Evolutionary conservation across 345 rosid species (phyloP), one percentile per base, ranked within the genome.

Genomic region (Rhizophora apiculata): DNA sequence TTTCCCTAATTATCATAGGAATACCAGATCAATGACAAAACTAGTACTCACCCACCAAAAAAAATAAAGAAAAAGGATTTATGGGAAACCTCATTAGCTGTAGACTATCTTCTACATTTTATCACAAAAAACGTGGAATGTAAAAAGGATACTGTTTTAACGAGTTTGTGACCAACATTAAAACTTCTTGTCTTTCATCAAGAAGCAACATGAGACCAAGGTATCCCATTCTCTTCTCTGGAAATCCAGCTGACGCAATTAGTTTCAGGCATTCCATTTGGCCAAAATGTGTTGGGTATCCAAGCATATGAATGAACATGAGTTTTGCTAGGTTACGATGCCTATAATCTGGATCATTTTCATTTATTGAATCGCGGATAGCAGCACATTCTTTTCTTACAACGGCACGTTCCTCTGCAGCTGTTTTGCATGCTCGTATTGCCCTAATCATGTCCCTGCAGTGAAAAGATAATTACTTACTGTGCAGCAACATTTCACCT

Each of bases 251-350:
- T 64, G 99, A 89, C 5, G 98, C 99, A 76, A 96, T 96, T 49
- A 89, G 89, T 72, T 96, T 92, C 74, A 92, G 84, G 83, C 97
- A 92, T 81, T 96, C 99, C 99, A 96, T 96, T 80, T 96, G 99
- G 67, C 98, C 99, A 80, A 96, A 96, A 82, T 96, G 99, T 19
- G 99, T 96, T 3, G 99, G 99, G 75, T 96, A 96, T 71, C 99
- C 99, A 67, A 96, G 96, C 99, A 96, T 96, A 82, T 96, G 99
- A 76, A 96, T 96, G 73, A 92, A 96, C 99, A 96, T 96, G 78
- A 96, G 99, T 79, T 96, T 96, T 21, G 99, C 99, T 67, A 96
- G 87, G 83, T 96, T 96, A 31, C 96, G 83, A 73, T 96, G 98
- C 72, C 99, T 85, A 78, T 89, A 90, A 32, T 96, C 97, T 8